Evolutionary conservation across 495 filamentous ascomycete genomes (phyloP), one percentile per base, ranked within the genome.

Genomic region (Podospora conica): DNA sequence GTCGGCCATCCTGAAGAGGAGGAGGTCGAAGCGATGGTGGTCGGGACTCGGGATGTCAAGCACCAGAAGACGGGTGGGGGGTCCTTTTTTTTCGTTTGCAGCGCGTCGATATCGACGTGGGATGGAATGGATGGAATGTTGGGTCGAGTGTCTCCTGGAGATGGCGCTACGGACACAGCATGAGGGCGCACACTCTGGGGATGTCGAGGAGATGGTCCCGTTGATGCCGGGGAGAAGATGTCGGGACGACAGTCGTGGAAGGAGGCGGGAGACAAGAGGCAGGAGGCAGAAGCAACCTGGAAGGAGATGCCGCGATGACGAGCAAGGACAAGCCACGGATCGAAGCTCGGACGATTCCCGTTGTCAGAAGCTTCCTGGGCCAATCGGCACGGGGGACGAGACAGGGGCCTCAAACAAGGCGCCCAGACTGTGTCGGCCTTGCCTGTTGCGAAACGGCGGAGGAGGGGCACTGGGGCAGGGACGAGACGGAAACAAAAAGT

Each of bases 1-100:
- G 48, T 73, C 69, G 63, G 71, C 69, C 77, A 78, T 78, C 64
- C 27, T 70, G 56, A 27, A 7, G 4, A 53, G 20, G 24, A 15
- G 48, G 28, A 56, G 18, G 61, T 53, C 48, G 60, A 18, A 10
- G 55, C 20, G 54, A 31, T 27, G 25, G 25, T 27, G 25, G 25
- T 27, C 25, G 25, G 25, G 25, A 27, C 25, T 27, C 25, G 25
- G 25, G 6, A 27, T 31, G 29, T 31, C 40, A 15, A 48, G 40
- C 40, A n/a, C 40, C 18, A 18, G 40, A 27, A 27, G 40, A 31
- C 29, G 15, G 40, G 29, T 12, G 28, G 29, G 29, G 29, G 29
- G 8, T n/a, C 15, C 5, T 48, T n/a, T 48, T 48, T n/a, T n/a
- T n/a, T n/a, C n/a, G n/a, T n/a, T n/a, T 7, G 40, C 40, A 48